These are phyloP conservation scores for Schwanniomyces polymorphus DNA, from an alignment of 805 yeast genomes.

Conservation along the genomic window DNA sequence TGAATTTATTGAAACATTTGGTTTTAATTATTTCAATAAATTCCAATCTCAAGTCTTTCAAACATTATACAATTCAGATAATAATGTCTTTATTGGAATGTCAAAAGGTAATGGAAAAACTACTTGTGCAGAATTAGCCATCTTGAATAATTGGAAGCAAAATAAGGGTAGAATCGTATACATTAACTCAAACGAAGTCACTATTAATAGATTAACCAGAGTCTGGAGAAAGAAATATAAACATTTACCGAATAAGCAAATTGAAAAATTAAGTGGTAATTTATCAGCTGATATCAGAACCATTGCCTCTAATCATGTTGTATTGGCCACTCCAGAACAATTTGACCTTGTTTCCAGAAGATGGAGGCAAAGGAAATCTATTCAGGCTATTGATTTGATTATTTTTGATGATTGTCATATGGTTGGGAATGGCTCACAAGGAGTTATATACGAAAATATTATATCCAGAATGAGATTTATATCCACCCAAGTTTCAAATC, in stretches of 20 bases:
- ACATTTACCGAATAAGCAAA: constrained; percentile 53
- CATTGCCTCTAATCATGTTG: constrained; percentile 61
- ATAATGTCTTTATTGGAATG: constrained; percentile 64
- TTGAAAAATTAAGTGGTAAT: constrained; percentile 59
- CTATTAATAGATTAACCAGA: constrained; percentile 45
- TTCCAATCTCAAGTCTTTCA: constrained; percentile 74
- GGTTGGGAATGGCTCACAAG: constrained; percentile 57
- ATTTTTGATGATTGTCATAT: constrained; percentile 74
- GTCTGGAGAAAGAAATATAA: constrained; percentile 58
- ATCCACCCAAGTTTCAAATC: constrained; percentile 59
- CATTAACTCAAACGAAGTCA: constrained; percentile 61
- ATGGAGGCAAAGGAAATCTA: constrained; percentile 76
- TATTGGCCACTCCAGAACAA: constrained; percentile 77
- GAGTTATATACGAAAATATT: constrained; percentile 66
- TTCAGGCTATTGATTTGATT: constrained; percentile 66
- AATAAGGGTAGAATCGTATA: constrained; percentile 72
- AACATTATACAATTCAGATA: constrained; percentile 55
- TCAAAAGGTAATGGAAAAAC: constrained; percentile 80
- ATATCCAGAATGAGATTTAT: constrained; percentile 73
- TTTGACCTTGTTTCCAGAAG: constrained; percentile 72
- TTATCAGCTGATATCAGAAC: constrained; percentile 51
- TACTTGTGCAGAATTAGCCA: constrained; percentile 66
- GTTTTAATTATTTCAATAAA: constrained; percentile 60
- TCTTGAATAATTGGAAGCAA: constrained; percentile 70
- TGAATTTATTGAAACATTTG: constrained; percentile 48